Base-by-base conservation (phyloP, 176 grass and related monocot species). In the Melocanna baccifera region DNA sequence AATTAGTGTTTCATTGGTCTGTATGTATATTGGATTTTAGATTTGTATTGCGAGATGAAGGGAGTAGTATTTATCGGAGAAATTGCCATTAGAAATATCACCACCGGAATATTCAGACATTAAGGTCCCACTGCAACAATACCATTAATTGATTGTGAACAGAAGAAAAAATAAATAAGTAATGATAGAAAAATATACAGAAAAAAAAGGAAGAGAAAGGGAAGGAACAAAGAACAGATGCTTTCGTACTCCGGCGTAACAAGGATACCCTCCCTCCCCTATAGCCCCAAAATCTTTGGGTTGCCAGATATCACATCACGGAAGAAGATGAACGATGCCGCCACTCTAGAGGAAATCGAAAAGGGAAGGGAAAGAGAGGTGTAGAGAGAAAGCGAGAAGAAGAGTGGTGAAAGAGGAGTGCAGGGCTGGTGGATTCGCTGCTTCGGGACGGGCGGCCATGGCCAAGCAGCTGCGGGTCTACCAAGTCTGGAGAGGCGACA, bases 401-500 rank as follows among this genome's bases (percentile, higher is more conserved):
- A 34, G 39, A 75, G 42, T 63, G 20, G 81, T n/a, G 15, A 58
- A 50, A 16, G 20, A 34, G 14, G 82, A 84, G 62, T 42, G 20
- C 58, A 22, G 41, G 58, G 16, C 58, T 30, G 76, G 25, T 57
- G 75, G 28, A 40, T 78, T 79, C 25, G 71, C 29, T 28, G 45
- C 58, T 56, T 45, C 65, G 20, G 20, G 9, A 10, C 3, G 58
- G 76, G 71, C 19, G 70, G 63, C 69, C 71, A 93, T 92, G 93
- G 87, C 87, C 67, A 95, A 95, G 88, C 96, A 93, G 88, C 84
- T 10, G 22, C 67, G 89, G 74, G 89, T 94, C 9, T 91, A 92
- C 84, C 87, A 95, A 89, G 85, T 52, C 86, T 98, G 91, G 96
- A 95, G 62, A 83, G 93, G 86, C 59, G 92, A 87, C 29, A 98